Evolutionary conservation across 495 filamentous ascomycete genomes (phyloP).

Genomic region (Daldinia concentrica): DNA sequence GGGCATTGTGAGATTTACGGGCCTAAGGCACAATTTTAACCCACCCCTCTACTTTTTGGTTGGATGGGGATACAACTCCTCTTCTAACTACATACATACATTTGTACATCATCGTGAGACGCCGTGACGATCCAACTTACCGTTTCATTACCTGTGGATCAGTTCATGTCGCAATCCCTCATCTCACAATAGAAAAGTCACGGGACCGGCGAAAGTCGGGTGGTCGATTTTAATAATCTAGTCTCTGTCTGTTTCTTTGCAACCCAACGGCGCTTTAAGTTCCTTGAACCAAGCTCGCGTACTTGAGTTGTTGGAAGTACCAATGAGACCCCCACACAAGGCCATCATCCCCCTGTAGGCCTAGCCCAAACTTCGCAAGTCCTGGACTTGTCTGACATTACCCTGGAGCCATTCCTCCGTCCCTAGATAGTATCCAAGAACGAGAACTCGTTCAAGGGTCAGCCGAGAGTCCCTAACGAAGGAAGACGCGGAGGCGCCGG

Average conservation of each 20-base stretch:
- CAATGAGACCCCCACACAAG: constrained; percentile 40
- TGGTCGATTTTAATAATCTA: constrained; percentile 25
- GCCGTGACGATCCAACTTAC: constrained; percentile 36
- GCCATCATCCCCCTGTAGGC: constrained; percentile 24
- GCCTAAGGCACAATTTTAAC: constrained; percentile 29
- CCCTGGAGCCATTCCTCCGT: constrained; percentile 38
- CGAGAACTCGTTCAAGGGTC: constrained; percentile 28
- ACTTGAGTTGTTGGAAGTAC: constrained; percentile 17
- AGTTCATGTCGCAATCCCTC: constrained; percentile 39
- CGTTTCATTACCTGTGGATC: constrained; percentile 44
- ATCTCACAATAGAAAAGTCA: constrained; percentile 35
- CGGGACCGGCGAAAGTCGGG: constrained; percentile 27
- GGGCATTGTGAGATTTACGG: constrained; percentile 30
- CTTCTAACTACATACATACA: constrained; percentile 28
- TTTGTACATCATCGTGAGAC: constrained; percentile 37
- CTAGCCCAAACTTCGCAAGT: constrained; percentile 29
- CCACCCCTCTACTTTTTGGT: constrained; percentile 11
- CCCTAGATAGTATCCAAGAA: constrained; percentile 20
- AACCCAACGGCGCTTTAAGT: constrained; percentile 27
- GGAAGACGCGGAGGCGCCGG: constrained; percentile 10
- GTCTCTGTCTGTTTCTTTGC: constrained; percentile 8
- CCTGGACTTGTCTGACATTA: constrained; percentile 37
- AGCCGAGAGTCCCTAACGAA: constrained; percentile 22
- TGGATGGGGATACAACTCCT: constrained; percentile 28
- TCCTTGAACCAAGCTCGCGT: constrained; percentile 22